These are phyloP conservation scores for Leavenworthia alabamica DNA, from an alignment of 345 rosid species.

Conservation along the genomic window DNA sequence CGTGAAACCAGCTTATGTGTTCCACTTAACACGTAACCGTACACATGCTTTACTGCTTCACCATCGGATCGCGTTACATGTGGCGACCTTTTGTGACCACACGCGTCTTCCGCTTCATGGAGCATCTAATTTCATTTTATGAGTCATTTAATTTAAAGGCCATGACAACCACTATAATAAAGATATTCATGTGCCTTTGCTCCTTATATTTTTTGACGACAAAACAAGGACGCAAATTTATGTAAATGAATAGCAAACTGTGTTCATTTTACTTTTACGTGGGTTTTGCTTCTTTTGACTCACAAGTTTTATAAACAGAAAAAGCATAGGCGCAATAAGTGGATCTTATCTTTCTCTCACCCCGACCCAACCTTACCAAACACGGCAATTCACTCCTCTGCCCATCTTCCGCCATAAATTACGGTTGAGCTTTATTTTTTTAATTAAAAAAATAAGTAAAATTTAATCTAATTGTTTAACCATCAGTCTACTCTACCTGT, in stretches of 20 bases:
- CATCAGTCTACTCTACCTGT: slow-evolving; percentile 10
- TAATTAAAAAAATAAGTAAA: not conserved
- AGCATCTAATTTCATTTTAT: not conserved
- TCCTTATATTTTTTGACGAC: slow-evolving; percentile 19
- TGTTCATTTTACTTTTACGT: not conserved
- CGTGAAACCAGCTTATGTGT: slow-evolving; percentile 9
- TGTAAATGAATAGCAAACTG: not conserved
- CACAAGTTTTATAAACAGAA: not conserved
- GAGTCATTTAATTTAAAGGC: not conserved
- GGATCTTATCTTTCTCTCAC: slow-evolving; percentile 24
- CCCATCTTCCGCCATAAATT: slow-evolving; percentile 11
- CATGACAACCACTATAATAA: slow-evolving; percentile 5
- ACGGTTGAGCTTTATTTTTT: slow-evolving; percentile 8
- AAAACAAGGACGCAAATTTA: slow-evolving; percentile 1
- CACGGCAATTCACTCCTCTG: slow-evolving; percentile 14
- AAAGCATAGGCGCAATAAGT: slow-evolving; percentile 18
- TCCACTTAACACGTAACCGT: slow-evolving; percentile 23
- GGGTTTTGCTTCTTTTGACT: not conserved
- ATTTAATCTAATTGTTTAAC: not conserved
- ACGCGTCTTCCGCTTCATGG: slow-evolving; percentile 25
- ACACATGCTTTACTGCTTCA: slow-evolving; percentile 15
- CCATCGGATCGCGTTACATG: slow-evolving; percentile 17
- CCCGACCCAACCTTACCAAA: not conserved
- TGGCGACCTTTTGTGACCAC: not conserved
- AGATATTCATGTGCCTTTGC: slow-evolving; percentile 27